Evolutionary conservation across 352 stramenopile genomes (phyloP).

Genomic region (Phytophthora pluvialis): DNA sequence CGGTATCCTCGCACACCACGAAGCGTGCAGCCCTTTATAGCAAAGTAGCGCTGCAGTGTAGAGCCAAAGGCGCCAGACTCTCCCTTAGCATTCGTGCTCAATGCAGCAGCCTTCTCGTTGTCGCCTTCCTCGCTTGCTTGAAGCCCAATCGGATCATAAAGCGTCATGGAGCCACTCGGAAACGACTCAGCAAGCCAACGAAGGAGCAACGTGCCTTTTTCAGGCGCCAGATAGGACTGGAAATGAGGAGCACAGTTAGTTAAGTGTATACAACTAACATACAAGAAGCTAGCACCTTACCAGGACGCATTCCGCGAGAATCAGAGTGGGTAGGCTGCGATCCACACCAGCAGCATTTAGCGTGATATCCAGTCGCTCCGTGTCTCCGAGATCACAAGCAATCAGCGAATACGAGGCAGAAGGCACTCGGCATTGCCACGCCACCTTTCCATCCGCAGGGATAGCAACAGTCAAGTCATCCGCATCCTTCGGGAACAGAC

Average conservation of each 20-base stretch:
- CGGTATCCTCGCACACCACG: conserved; percentile 48
- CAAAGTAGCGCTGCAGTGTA: conserved; percentile 69
- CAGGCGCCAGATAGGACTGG: conserved; percentile 72
- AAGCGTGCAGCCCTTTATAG: conserved; percentile 71
- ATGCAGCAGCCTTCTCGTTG: background rate
- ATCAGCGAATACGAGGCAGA: conserved; percentile 52
- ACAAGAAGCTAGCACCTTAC: conserved; percentile 33
- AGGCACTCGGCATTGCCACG: conserved; percentile 35
- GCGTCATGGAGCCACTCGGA: conserved; percentile 44
- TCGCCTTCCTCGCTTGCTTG: conserved; percentile 16
- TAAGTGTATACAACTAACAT: background rate
- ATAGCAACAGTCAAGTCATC: conserved; percentile 13
- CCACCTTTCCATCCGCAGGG: conserved; percentile 10
- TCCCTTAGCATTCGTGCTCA: conserved; percentile 11
- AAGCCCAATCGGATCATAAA: conserved; percentile 72
- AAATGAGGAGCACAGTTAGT: conserved; percentile 1
- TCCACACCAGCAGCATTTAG: conserved; percentile 42
- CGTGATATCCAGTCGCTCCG: conserved; percentile 32
- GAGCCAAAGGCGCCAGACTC: conserved; percentile 44
- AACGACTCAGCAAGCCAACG: conserved; percentile 51
- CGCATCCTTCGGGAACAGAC: conserved; percentile 37
- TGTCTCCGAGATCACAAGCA: conserved; percentile 66
- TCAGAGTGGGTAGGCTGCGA: conserved; percentile 50
- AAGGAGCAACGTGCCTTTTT: conserved; percentile 55
- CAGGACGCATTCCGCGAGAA: conserved; percentile 77